Base-by-base conservation (phyloP, 306 rosid species). In the Prunus kanzakura region DNA sequence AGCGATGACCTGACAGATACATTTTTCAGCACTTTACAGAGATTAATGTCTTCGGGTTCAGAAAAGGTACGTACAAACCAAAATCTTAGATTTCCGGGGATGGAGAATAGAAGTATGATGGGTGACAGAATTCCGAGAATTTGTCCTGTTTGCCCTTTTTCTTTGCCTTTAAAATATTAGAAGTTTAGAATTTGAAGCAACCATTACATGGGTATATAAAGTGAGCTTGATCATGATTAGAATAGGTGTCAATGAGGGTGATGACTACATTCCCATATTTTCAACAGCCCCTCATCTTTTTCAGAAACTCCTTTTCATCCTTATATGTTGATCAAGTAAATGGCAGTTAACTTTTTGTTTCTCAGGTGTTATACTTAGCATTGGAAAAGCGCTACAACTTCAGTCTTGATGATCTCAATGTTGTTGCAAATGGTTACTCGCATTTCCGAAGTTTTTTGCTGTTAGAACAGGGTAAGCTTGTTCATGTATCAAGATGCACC, bases 361-460 rank as follows among this genome's bases (percentile, higher is more conserved):
- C 64, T 75, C 75, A 92, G 93, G 96, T 89, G 80, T 79, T 95
- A 50, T 95, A 85, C 84, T 61, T 92, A 78, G 93, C 92, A 16
- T 52, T 95, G 78, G 97, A 92, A 74, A 95, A 90, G 87, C 96
- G 97, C 54, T 95, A 88, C 84, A 95, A 95, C 85, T 95, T 92
- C 89, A 90, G 93, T 78, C 82, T 92, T 64, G 74, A 84, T 56
- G 43, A 38, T 38, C 43, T 38, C 43, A 38, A 38, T 38, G 43
- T 38, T 38, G 43, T 38, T 38, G 43, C 43, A 38, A 38, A 38
- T 79, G 97, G 96, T 68, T 95, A 90, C 72, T 82, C 84, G 23
- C 93, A 82, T 87, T 95, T 95, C 84, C 87, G 78, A 60, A 89
- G 89, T 73, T 90, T 85, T 83, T 62, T 95, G 51, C 82, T 22